phyloP scores from a whole-genome alignment of 768 basidiomycete species.

The Harrya chromipes region DNA sequence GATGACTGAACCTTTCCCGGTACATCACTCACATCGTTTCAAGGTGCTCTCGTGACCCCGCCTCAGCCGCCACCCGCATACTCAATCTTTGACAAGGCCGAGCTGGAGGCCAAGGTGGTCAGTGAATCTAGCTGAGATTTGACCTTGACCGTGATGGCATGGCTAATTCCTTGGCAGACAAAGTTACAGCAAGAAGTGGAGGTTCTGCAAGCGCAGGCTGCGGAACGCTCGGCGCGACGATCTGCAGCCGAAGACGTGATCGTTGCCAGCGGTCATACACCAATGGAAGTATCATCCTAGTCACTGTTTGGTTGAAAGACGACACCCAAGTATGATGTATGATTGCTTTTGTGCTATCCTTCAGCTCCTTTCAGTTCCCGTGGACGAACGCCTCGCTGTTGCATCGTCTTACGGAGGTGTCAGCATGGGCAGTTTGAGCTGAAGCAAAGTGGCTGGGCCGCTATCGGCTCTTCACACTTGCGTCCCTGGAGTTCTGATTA shows the following conservation, averaged over 20 bases:
- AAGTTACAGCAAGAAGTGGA: slow-evolving; percentile 61
- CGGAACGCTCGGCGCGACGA: slow-evolving; percentile 39
- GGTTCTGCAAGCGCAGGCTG: slow-evolving; percentile 47
- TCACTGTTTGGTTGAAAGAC: background rate
- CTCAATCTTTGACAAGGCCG: slow-evolving; percentile 56
- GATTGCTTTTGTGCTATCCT: background rate
- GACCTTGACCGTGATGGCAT: background rate
- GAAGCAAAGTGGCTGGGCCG: too few relatives aligned
- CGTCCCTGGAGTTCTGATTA: too few relatives aligned
- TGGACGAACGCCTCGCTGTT: too few relatives aligned
- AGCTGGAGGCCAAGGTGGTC: slow-evolving; percentile 54
- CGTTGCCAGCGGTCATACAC: slow-evolving; percentile 29
- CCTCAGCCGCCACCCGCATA: slow-evolving; percentile 48
- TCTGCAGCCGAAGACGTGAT: slow-evolving; percentile 28
- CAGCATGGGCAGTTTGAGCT: too few relatives aligned
- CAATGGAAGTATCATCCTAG: slow-evolving; percentile 29
- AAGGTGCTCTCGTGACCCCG: slow-evolving; percentile 45
- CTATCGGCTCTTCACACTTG: too few relatives aligned
- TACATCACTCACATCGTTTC: background rate
- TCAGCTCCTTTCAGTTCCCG: too few relatives aligned
- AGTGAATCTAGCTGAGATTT: slow-evolving; percentile 17
- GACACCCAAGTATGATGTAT: background rate
- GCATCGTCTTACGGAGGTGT: too few relatives aligned
- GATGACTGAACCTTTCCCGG: background rate
- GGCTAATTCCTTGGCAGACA: slow-evolving; percentile 35